A percentile compares a stretch with the other conserved stretches of the same genome.
Conservation (phyloP, 2,329 filamentous ascomycete genomes). For the Trichophaea hybrida region DNA sequence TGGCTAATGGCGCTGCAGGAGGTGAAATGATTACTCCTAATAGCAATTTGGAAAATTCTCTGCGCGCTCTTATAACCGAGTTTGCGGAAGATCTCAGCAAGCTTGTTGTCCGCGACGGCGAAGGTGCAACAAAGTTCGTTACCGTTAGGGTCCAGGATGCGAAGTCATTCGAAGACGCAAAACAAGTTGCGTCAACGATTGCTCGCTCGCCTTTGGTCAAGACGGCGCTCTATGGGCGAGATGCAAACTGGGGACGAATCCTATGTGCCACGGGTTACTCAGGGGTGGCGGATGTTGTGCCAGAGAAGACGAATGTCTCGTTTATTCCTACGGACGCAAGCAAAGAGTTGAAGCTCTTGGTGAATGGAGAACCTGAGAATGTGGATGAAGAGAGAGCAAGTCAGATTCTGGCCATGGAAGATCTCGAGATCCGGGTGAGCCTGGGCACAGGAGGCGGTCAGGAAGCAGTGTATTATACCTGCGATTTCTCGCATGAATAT, state of each 20-base stretch:
- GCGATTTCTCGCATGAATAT: slow-evolving; percentile 75
- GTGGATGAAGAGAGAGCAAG: slow-evolving; percentile 60
- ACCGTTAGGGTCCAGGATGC: slow-evolving; percentile 51
- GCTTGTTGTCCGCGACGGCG: slow-evolving; percentile 86
- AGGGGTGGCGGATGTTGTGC: slow-evolving; percentile 49
- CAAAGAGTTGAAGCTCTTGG: slow-evolving; percentile 58
- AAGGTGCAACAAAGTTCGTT: slow-evolving; percentile 96
- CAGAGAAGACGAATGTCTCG: slow-evolving; percentile 59
- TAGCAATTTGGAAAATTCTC: slow-evolving; percentile 51
- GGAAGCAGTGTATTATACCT: slow-evolving; percentile 67
- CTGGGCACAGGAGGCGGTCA: slow-evolving; percentile 51
- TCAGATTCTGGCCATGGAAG: slow-evolving; percentile 62
- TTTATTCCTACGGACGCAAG: slow-evolving; percentile 68
- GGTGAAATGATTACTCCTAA: slow-evolving; percentile 45
- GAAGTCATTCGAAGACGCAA: slow-evolving; percentile 26
- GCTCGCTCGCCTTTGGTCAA: slow-evolving; percentile 88
- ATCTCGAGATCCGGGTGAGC: slow-evolving; percentile 62
- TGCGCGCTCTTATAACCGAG: slow-evolving; percentile 54
- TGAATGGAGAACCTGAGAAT: slow-evolving; percentile 64
- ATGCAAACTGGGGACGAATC: slow-evolving; percentile 97
- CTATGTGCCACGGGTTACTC: slow-evolving; percentile 85
- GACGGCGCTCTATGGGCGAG: slow-evolving; percentile 79
- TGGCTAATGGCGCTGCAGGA: slow-evolving; percentile 89
- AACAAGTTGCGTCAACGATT: slow-evolving; percentile 66
- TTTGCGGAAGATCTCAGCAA: slow-evolving; percentile 79